Percentiles rank a stretch among this genome's conserved stretches.
Evolutionary conservation across 2,329 filamentous ascomycete species (phyloP).

Genomic region (Pseudogymnoascus sp.): DNA sequence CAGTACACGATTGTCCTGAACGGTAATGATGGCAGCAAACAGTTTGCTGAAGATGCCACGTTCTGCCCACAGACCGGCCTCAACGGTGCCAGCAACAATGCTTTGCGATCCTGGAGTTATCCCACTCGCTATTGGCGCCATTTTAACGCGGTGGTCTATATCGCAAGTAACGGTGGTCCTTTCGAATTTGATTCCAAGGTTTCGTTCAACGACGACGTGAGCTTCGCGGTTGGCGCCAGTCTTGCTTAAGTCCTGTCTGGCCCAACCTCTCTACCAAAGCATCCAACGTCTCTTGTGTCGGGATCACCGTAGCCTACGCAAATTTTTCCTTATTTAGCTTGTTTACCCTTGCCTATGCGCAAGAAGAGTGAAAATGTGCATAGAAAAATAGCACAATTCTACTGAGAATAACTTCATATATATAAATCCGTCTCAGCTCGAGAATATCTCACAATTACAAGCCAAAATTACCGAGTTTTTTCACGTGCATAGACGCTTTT

Average conservation of each 20-base stretch:
- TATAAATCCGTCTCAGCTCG: too few species aligned
- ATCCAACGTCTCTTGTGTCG: neutral
- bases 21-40: slow-evolving; percentile 49
- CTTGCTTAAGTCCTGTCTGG: slow-evolving; percentile 35
- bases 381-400: neutral
- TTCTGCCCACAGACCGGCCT: slow-evolving; percentile 52
- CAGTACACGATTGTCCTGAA: slow-evolving; percentile 46
- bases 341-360: too few species aligned
- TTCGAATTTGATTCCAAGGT: slow-evolving; percentile 44
- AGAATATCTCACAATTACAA: neutral
- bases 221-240: slow-evolving; percentile 40
- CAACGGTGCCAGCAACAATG: slow-evolving; percentile 42
- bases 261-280: neutral
- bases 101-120: slow-evolving; percentile 53
- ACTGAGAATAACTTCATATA: too few species aligned
- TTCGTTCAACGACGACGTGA: slow-evolving; percentile 50
- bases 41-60: slow-evolving; percentile 55
- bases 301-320: too few species aligned
- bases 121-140: slow-evolving; percentile 55
- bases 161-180: slow-evolving; percentile 49
- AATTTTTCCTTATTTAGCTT: too few species aligned
- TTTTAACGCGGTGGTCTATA: slow-evolving; percentile 41
- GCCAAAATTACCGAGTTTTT: neutral
- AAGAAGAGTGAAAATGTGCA: neutral
- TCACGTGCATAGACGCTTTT: neutral